Conservation (phyloP, 2,329 filamentous ascomycete species). For the Byssoonygena ceratinophila region DNA sequence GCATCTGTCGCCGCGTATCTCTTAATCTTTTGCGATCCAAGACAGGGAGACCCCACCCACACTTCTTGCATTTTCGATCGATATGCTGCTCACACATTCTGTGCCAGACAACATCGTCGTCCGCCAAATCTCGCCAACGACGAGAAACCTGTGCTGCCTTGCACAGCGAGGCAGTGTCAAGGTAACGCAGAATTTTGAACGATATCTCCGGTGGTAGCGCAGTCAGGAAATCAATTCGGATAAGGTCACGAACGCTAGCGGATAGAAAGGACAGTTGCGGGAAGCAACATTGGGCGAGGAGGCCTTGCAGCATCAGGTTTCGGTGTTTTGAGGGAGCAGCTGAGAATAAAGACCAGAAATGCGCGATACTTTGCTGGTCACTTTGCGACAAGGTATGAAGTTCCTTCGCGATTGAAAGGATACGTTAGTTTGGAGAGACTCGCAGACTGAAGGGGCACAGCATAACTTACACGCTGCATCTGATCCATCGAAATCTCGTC, state of each 20-base stretch:
- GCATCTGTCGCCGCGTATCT: constrained; percentile 76
- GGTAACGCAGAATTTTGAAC: constrained; percentile 83
- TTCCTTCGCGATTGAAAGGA: constrained; percentile 43
- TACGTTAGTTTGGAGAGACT: constrained; percentile 25
- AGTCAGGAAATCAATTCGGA: constrained; percentile 92
- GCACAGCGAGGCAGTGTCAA: constrained; percentile 89
- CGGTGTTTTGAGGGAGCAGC: constrained; percentile 88
- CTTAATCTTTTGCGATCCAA: constrained; percentile 79
- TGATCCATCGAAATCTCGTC: constrained; percentile 95
- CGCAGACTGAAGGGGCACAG: too few relatives aligned
- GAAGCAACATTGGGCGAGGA: constrained; percentile 94
- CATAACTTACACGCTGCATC: constrained; percentile 61
- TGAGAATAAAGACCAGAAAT: constrained; percentile 96
- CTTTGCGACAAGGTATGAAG: constrained; percentile 68
- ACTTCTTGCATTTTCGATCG: constrained; percentile 84
- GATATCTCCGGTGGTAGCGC: constrained; percentile 82
- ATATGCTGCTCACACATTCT: constrained; percentile 98
- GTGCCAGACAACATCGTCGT: constrained; percentile 96
- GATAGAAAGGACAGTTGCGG: constrained; percentile 91
- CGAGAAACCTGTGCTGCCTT: constrained; percentile 91
- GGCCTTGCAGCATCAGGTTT: constrained; percentile 91
- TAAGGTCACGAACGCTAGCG: constrained; percentile 79
- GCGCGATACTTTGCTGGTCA: constrained; percentile 90
- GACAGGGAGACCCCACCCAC: constrained; percentile 85
- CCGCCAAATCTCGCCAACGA: constrained; percentile 79